These are phyloP conservation scores for Symbiodinium natans DNA, from an alignment of 73 alveolate species.

Conservation along the genomic window DNA sequence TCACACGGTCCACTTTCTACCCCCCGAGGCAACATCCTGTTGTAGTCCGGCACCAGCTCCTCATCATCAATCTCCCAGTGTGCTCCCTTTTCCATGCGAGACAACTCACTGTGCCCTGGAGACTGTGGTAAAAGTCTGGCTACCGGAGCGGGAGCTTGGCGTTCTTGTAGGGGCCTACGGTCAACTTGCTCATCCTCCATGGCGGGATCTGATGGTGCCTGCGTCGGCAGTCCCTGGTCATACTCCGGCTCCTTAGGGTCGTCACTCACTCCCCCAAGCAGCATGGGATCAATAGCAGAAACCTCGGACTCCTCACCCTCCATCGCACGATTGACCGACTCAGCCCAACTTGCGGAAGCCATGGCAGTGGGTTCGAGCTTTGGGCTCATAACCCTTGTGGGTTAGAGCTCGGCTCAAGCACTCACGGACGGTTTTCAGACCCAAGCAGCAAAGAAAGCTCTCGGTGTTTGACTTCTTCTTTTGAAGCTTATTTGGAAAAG, in stretches of 20 bases:
- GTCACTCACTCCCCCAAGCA: neutral
- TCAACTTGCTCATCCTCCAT: neutral
- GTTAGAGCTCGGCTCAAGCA: too few species aligned
- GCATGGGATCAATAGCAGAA: neutral
- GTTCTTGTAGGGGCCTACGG: neutral
- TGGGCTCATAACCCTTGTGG: slow-evolving; percentile 23
- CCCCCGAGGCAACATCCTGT: neutral
- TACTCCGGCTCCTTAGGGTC: neutral
- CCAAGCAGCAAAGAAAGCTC: too few species aligned
- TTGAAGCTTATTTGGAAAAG: too few species aligned
- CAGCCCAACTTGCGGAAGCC: neutral
- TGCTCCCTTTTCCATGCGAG: neutral
- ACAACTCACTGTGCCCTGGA: neutral
- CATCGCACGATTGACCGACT: neutral
- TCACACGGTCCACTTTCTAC: too few species aligned
- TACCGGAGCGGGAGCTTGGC: neutral
- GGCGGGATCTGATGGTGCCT: too few species aligned
- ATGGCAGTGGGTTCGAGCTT: neutral
- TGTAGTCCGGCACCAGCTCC: neutral
- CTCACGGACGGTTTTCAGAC: too few species aligned
- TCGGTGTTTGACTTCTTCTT: too few species aligned
- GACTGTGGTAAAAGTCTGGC: neutral
- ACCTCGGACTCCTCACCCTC: neutral
- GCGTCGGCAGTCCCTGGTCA: too few species aligned
- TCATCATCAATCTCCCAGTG: neutral